phyloP scores from a whole-genome alignment of 495 filamentous ascomycete species.

The Neurospora sp. region DNA sequence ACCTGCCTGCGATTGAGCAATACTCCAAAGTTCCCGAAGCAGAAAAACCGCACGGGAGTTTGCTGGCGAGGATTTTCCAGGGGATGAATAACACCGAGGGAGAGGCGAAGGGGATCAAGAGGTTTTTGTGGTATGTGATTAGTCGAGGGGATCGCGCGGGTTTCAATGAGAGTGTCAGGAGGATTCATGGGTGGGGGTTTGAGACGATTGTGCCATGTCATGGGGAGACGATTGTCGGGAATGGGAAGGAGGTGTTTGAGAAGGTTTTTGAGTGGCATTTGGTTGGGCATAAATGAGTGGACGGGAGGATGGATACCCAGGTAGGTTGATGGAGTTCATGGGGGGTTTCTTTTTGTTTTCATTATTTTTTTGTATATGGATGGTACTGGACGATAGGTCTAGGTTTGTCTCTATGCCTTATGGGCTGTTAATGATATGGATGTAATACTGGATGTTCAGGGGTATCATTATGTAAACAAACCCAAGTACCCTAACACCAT shows the following conservation, averaged over 20 bases:
- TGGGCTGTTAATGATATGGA: not conserved
- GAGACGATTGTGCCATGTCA: slow-evolving; percentile 85
- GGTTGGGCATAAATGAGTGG: slow-evolving; percentile 33
- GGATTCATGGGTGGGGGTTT: slow-evolving; percentile 76
- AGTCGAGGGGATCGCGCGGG: slow-evolving; percentile 52
- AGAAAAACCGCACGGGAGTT: slow-evolving; percentile 40
- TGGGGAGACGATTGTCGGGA: slow-evolving; percentile 76
- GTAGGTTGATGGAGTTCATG: not conserved
- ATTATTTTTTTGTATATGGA: not conserved
- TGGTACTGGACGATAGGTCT: not conserved
- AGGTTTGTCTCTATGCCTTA: not conserved
- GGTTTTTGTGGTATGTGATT: slow-evolving; percentile 71
- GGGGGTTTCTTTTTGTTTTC: not conserved
- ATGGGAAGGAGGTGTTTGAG: slow-evolving; percentile 65
- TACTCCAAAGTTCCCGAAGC: slow-evolving; percentile 52
- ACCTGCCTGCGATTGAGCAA: slow-evolving; percentile 80
- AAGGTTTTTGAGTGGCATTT: slow-evolving; percentile 84
- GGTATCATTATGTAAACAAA: not conserved
- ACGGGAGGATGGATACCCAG: not conserved
- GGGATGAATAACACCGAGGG: slow-evolving; percentile 51
- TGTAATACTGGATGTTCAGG: not conserved
- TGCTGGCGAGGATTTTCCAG: slow-evolving; percentile 53
- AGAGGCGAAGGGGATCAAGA: slow-evolving; percentile 60
- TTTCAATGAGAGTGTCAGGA: slow-evolving; percentile 55
- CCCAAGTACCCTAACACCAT: not conserved